These are phyloP conservation scores for Thalassiosira livingstoniorum DNA, from an alignment of 352 stramenopile species.

Conservation along the genomic window DNA sequence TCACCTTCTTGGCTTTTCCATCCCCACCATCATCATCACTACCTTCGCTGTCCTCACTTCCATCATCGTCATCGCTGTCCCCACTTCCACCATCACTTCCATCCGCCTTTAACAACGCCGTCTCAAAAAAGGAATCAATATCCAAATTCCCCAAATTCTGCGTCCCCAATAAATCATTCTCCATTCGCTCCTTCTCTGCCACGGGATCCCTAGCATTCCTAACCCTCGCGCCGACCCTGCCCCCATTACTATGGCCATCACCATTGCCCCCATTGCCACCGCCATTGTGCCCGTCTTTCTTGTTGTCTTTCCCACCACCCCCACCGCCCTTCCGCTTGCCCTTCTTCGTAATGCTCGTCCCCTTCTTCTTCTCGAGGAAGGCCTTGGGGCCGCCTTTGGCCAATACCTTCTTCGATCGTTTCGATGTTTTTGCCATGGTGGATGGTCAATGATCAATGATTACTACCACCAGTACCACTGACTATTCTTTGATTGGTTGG, in stretches of 20 bases:
- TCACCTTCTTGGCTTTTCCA: too few species aligned
- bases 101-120: slow-evolving; percentile 80
- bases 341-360: slow-evolving; percentile 72
- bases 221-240: background rate
- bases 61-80: slow-evolving; percentile 18
- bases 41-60: slow-evolving; percentile 38
- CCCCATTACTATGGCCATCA: background rate
- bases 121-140: slow-evolving; percentile 81
- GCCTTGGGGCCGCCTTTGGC: slow-evolving; percentile 71
- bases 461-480: too few species aligned
- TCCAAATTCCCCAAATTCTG: slow-evolving; percentile 78
- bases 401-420: slow-evolving; percentile 79
- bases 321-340: slow-evolving; percentile 60
- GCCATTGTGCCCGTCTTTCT: slow-evolving; percentile 29
- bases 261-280: background rate
- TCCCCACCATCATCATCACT: slow-evolving; percentile 34
- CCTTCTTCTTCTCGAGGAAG: slow-evolving; percentile 62
- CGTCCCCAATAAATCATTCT: slow-evolving; percentile 70
- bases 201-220: slow-evolving; percentile 40
- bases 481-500: too few species aligned
- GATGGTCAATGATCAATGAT: too few species aligned
- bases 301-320: background rate
- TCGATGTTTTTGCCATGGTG: slow-evolving; percentile 83
- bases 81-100: slow-evolving; percentile 54
- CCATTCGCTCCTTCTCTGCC: slow-evolving; percentile 44